Percentiles rank a stretch among this genome's conserved stretches.
These are phyloP conservation scores for Trichoderma endophyticum DNA, from an alignment of 2,329 filamentous ascomycete species.

Conservation along the genomic window DNA sequence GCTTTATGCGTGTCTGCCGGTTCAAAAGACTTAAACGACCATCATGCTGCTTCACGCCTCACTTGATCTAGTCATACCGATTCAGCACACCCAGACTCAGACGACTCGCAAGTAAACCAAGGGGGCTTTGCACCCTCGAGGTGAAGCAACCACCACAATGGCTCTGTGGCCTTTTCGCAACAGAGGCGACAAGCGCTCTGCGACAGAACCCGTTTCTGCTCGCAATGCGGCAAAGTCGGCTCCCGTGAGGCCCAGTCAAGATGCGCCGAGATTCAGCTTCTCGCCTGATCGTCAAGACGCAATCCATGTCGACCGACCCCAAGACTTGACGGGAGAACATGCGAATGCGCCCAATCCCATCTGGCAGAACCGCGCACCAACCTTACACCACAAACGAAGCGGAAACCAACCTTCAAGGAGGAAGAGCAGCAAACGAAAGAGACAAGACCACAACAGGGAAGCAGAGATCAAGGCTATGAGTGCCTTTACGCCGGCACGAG, in stretches of 20 bases:
- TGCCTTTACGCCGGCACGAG: constrained; percentile 62
- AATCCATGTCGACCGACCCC: constrained; percentile 40
- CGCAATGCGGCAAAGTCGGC: constrained; percentile 33
- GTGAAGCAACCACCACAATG: constrained; percentile 48
- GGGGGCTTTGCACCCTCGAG: constrained; percentile 24
- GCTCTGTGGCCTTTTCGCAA: constrained; percentile 81
- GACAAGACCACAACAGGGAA: constrained; percentile 73
- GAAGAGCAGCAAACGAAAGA: constrained; percentile 74
- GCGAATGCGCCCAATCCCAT: constrained; percentile 19
- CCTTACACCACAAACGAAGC: constrained; percentile 57
- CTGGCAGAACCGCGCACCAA: constrained; percentile 40
- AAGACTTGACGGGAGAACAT: constrained; percentile 18
- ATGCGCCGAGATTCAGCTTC: constrained; percentile 52
- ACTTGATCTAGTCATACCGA: constrained; percentile 9
- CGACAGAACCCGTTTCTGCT: constrained; percentile 45
- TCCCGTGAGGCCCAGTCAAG: constrained; percentile 43
- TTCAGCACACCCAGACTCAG: constrained; percentile 25
- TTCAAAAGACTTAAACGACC: constrained; percentile 7
- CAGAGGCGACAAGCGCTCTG: constrained; percentile 60
- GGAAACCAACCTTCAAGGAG: constrained; percentile 60
- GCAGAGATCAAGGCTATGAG: constrained; percentile 87
- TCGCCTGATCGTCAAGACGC: constrained; percentile 57
- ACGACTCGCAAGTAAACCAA: constrained; percentile 24
- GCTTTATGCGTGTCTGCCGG: constrained; percentile 13
- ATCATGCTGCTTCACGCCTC: constrained; percentile 19